Conservation (phyloP, 371 early-diverging fungal species). For the Mortierella sp. region DNA sequence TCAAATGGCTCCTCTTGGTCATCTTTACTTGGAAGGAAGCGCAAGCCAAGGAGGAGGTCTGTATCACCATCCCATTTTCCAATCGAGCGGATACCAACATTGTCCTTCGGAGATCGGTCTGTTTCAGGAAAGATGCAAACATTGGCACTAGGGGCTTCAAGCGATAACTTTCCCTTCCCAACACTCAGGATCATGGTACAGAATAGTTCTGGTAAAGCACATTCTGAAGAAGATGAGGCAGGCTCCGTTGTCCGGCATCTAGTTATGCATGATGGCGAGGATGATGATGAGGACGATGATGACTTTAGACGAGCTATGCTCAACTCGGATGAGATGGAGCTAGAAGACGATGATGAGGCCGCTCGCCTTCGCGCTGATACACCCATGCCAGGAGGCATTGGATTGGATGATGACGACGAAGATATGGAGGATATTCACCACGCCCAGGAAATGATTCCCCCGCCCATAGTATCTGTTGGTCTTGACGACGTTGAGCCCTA, state of each 20-base stretch:
- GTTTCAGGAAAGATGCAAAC: conserved; percentile 31
- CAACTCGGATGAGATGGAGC: conserved; percentile 52
- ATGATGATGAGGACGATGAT: conserved; percentile 46
- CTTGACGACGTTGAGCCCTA: conserved; percentile 27
- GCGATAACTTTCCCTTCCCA: conserved; percentile 6
- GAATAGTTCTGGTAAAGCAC: conserved; percentile 33
- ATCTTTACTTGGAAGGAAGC: conserved; percentile 42
- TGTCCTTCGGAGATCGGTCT: conserved; percentile 27
- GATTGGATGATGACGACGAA: conserved; percentile 49
- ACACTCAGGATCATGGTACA: conserved; percentile 29
- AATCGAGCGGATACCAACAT: conserved; percentile 38
- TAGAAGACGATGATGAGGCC: conserved; percentile 46
- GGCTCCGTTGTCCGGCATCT: conserved; percentile 20
- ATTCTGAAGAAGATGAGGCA: conserved; percentile 1
- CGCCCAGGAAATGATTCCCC: conserved; percentile 47
- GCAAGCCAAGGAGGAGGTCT: conserved; percentile 46
- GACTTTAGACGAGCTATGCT: conserved; percentile 52
- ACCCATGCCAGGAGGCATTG: conserved; percentile 52
- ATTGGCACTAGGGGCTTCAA: conserved; percentile 21
- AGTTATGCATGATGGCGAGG: conserved; percentile 53
- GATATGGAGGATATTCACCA: conserved; percentile 43
- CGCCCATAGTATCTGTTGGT: conserved; percentile 28
- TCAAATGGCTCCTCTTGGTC: conserved; percentile 41
- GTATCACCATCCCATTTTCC: conserved; percentile 47
- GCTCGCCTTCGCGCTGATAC: conserved; percentile 51